A percentile compares a stretch with the other conserved stretches of the same genome.
Conservation (phyloP, 2,329 filamentous ascomycete genomes). For the Macrophomina tecta region DNA sequence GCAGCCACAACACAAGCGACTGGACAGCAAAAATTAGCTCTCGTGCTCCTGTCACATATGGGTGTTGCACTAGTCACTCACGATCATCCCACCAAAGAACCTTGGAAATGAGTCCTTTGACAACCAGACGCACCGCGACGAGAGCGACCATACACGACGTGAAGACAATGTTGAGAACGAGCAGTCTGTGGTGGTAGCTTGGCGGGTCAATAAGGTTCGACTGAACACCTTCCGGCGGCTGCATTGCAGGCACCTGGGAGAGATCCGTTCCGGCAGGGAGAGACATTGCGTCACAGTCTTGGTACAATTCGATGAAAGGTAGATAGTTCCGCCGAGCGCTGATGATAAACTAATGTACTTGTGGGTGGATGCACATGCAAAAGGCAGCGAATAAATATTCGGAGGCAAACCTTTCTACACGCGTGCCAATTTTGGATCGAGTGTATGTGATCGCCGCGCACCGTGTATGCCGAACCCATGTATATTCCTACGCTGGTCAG, state of each 20-base stretch:
- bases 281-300: neutral
- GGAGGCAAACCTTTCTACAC: neutral
- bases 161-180: conserved; percentile 5
- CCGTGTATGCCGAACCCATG: neutral
- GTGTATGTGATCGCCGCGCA: neutral
- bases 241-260: conserved; percentile 3
- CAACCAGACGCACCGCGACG: neutral
- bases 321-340: neutral
- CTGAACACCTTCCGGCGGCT: neutral
- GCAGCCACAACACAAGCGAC: conserved; percentile 5
- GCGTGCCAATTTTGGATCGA: neutral
- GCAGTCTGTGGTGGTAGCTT: neutral
- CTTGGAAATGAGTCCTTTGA: conserved; percentile 9
- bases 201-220: conserved; percentile 3
- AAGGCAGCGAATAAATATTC: neutral
- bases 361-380: neutral
- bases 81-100: conserved; percentile 15
- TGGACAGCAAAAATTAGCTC: neutral
- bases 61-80: neutral
- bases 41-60: neutral
- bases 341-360: neutral
- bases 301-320: neutral
- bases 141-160: neutral
- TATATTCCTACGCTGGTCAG: neutral
- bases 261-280: conserved; percentile 5